phyloP scores from a whole-genome alignment of 2,329 filamentous ascomycete genomes.

The Pseudogymnoascus sp. region DNA sequence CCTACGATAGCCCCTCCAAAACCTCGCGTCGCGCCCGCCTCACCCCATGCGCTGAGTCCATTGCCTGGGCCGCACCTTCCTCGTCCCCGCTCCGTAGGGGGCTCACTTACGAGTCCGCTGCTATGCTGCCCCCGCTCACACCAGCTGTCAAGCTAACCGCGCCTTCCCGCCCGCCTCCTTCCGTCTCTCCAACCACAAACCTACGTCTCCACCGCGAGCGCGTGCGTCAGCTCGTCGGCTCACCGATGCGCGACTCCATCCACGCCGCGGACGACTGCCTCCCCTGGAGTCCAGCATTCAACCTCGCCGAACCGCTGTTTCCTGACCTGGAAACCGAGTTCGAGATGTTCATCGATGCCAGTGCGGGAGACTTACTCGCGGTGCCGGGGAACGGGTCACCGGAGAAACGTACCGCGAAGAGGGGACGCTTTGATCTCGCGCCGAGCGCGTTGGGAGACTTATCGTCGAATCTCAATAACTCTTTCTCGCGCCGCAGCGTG shows the following conservation, averaged over 20 bases:
- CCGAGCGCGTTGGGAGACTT: constrained; percentile 16
- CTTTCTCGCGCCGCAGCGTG: constrained; percentile 41
- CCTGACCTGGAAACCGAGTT: constrained; percentile 46
- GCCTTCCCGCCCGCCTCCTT: constrained; percentile 50
- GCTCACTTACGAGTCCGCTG: constrained; percentile 38
- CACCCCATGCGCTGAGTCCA: constrained; percentile 27
- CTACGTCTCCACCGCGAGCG: constrained; percentile 78
- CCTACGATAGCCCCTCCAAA: constrained; percentile 84
- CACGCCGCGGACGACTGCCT: constrained; percentile 43
- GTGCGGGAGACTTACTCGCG: constrained; percentile 32
- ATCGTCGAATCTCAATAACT: constrained; percentile 26
- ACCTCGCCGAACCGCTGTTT: constrained; percentile 51
- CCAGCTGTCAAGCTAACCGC: constrained; percentile 74
- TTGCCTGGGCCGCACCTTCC: constrained; percentile 38
- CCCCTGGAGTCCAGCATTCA: constrained; percentile 60
- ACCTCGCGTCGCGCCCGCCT: constrained; percentile 32
- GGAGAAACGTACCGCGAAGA: constrained; percentile 52
- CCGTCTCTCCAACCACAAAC: constrained; percentile 88
- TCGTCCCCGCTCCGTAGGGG: constrained; percentile 58
- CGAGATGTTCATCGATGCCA: constrained; percentile 49
- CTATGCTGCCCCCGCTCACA: constrained; percentile 69
- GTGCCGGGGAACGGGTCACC: constrained; percentile 52
- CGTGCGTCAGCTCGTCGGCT: constrained; percentile 73
- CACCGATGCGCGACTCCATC: constrained; percentile 50
- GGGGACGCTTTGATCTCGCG: constrained; percentile 53